Evolutionary conservation across 768 basidiomycete species (phyloP), one percentile per base, ranked within the genome.

Genomic region (Podaxis carcinomalis): DNA sequence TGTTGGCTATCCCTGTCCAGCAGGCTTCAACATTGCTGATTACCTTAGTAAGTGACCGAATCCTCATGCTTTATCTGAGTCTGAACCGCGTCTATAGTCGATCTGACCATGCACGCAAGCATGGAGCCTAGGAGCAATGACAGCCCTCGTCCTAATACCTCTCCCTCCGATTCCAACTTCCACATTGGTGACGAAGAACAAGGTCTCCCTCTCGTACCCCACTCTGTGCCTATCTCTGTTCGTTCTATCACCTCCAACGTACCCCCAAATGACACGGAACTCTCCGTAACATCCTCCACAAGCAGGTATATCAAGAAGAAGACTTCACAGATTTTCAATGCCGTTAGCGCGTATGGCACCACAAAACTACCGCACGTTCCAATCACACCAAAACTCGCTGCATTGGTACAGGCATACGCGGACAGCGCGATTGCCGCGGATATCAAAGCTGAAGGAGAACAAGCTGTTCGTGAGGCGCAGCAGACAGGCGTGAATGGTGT

Each of bases 1-100:
- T 4, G 86, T 95, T 52, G 95, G 90, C 0, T 82, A 86, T 61
- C 84, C 87, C 0, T 99, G 97, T 69, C 97, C 97, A 4, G 78
- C 86, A 9, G 97, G 96, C 0, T 98, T 95, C 73, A 99, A 99
- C 70, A 92, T 98, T 64, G 97, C 96, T 0, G 97, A 99, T 75
- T 98, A 87, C 74, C 77, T 98, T 59, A 98, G 95, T 95, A 70
- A 57, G 90, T 82, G 16, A 21, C 62, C 3, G 4, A 59, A 14
- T 56, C n/a, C 27, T 28, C 3, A 28, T 23, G 21, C 44, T 27
- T 51, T 42, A 27, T 28, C 44, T 56, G 5, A 35, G 3, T 35
- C 35, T 56, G 6, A 46, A 57, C 27, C 53, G 52, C 40, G 51
- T 39, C 3, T 59, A 1, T 68, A 90, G 90, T 91, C 64, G 90